Evolutionary conservation across 2,329 filamentous ascomycete genomes (phyloP).

Genomic region (Diplodia scrobiculata): DNA sequence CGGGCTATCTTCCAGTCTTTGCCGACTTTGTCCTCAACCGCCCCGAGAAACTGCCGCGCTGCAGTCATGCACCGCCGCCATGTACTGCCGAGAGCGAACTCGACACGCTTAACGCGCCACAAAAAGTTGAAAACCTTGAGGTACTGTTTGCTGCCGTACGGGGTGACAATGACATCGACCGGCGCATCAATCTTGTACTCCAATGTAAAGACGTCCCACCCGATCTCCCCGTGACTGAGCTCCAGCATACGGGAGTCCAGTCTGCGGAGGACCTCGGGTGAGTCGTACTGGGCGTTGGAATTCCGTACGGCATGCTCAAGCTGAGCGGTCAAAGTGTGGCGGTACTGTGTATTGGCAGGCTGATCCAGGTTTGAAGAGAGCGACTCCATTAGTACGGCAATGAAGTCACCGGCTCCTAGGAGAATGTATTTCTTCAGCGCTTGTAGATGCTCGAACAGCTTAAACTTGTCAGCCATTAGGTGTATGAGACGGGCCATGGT

Average conservation of each 20-base stretch:
- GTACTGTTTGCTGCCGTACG: slow-evolving; percentile 93
- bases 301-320: slow-evolving; percentile 95
- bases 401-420: slow-evolving; percentile 94
- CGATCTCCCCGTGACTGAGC: slow-evolving; percentile 92
- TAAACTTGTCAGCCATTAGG: slow-evolving; percentile 93
- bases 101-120: slow-evolving; percentile 96
- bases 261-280: slow-evolving; percentile 83
- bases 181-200: slow-evolving; percentile 98
- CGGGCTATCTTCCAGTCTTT: slow-evolving; percentile 88
- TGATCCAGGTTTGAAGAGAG: slow-evolving; percentile 88
- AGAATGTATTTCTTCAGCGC: slow-evolving; percentile 94
- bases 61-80: slow-evolving; percentile 98
- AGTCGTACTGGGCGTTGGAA: slow-evolving; percentile 95
- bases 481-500: slow-evolving; percentile 94
- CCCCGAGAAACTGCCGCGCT: slow-evolving; percentile 82
- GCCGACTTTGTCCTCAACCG: slow-evolving; percentile 69
- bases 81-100: slow-evolving; percentile 85
- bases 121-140: slow-evolving; percentile 99
- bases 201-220: slow-evolving; percentile 98
- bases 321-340: slow-evolving; percentile 96
- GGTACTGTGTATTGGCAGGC: slow-evolving; percentile 93
- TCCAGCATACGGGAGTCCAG: slow-evolving; percentile 98
- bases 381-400: slow-evolving; percentile 94
- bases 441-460: slow-evolving; percentile 85
- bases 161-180: slow-evolving; percentile 94